phyloP scores from a whole-genome alignment of 768 basidiomycete genomes.

The Leucosporidium yakuticum region DNA sequence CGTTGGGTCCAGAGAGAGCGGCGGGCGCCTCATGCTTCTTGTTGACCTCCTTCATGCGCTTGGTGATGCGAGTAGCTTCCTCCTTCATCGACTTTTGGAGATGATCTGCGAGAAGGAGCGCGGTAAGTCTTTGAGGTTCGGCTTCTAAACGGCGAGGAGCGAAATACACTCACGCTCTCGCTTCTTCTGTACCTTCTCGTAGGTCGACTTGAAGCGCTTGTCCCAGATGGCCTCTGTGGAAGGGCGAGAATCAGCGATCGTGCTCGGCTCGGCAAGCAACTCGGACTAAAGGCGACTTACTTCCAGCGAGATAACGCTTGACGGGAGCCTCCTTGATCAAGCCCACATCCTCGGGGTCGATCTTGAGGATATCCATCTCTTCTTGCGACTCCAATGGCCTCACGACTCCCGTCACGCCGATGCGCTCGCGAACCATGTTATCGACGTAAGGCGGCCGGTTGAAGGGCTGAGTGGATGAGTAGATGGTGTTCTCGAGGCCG shows the following conservation, averaged over 20 bases:
- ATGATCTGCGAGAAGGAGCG: constrained; percentile 7
- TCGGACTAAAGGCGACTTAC: constrained; percentile 30
- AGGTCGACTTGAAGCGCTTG: constrained; percentile 58
- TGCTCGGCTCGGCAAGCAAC: too few relatives aligned
- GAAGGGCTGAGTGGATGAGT: constrained; percentile 28
- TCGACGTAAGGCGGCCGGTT: constrained; percentile 41
- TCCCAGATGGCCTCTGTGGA: constrained; percentile 57
- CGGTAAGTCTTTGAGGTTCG: not conserved
- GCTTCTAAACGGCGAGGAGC: not conserved
- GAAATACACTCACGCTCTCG: constrained; percentile 55
- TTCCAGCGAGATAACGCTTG: constrained; percentile 62
- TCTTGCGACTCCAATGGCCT: constrained; percentile 68
- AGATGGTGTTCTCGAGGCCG: constrained; percentile 34
- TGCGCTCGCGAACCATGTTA: constrained; percentile 83
- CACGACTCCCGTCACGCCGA: constrained; percentile 74
- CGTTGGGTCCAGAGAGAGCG: constrained; percentile 26
- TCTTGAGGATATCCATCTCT: constrained; percentile 60
- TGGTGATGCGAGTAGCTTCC: constrained; percentile 57
- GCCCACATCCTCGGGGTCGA: constrained; percentile 65
- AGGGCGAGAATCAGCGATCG: constrained; percentile 10
- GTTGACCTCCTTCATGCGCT: constrained; percentile 48
- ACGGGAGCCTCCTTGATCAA: constrained; percentile 66
- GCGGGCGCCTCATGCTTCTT: constrained; percentile 35
- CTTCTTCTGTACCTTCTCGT: constrained; percentile 58
- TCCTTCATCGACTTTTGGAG: constrained; percentile 53